phyloP scores from a whole-genome alignment of 441 rosid genomes.

The Rhodomyrtus psidioides region DNA sequence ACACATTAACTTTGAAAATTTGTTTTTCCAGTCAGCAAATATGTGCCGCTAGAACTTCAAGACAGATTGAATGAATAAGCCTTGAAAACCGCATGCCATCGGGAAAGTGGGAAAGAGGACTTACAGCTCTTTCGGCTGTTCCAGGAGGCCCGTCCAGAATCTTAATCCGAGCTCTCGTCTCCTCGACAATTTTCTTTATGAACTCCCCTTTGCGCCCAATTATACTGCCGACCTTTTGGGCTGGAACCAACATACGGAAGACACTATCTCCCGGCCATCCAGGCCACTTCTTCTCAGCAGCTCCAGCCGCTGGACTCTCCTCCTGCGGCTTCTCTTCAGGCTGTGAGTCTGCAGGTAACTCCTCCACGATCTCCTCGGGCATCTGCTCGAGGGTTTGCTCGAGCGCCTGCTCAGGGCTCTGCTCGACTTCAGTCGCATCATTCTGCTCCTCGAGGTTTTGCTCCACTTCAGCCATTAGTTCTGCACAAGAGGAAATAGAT shows the following conservation, averaged over 20 bases:
- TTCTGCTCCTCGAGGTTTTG: constrained; percentile 40
- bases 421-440: not conserved
- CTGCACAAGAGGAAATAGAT: constrained; percentile 6
- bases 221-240: constrained; percentile 95
- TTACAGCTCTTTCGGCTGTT: constrained; percentile 95
- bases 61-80: not conserved
- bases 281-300: constrained; percentile 88
- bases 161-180: constrained; percentile 95
- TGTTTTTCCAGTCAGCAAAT: not conserved
- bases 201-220: constrained; percentile 98
- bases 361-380: constrained; percentile 14
- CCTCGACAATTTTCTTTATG: constrained; percentile 95
- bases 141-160: constrained; percentile 99
- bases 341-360: constrained; percentile 27
- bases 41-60: not conserved
- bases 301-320: constrained; percentile 35
- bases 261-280: constrained; percentile 99
- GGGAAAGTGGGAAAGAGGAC: constrained; percentile 23
- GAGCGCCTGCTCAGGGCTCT: not conserved
- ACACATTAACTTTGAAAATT: not conserved
- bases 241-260: constrained; percentile 97
- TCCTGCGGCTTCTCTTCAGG: constrained; percentile 31
- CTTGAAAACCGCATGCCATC: not conserved
- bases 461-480: constrained; percentile 41
- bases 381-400: constrained; percentile 1